These are phyloP conservation scores for Starmerella stigmatis DNA, from an alignment of 805 yeast species.

Conservation along the genomic window DNA sequence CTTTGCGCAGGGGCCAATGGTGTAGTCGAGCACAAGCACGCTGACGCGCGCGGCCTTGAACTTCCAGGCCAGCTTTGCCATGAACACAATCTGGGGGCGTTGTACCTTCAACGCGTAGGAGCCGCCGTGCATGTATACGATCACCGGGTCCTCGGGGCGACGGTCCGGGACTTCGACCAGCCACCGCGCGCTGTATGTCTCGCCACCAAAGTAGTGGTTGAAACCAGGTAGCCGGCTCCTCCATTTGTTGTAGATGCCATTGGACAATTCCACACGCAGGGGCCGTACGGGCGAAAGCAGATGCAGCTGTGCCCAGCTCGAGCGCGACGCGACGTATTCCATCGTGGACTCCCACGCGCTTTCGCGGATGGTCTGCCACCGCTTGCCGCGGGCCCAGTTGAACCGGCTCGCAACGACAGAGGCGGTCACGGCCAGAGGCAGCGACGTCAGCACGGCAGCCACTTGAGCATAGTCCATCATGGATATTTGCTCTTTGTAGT, in stretches of 20 bases:
- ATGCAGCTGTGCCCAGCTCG: conserved; percentile 20
- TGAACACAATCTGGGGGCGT: conserved; percentile 19
- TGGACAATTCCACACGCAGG: conserved; percentile 16
- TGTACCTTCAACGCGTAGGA: conserved; percentile 22
- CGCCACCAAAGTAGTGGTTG: conserved; percentile 21
- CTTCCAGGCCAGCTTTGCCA: conserved; percentile 12
- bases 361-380: conserved; percentile 2
- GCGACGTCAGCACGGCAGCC: conserved; percentile 7
- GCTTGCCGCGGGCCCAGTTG: conserved; percentile 5
- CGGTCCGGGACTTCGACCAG: conserved; percentile 23
- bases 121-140: conserved; percentile 27
- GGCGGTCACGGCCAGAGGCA: conserved; percentile 9
- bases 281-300: conserved; percentile 22
- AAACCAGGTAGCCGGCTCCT: conserved; percentile 14
- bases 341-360: conserved; percentile 13
- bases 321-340: conserved; percentile 17
- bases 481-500: conserved; percentile 8
- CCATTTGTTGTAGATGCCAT: conserved; percentile 1
- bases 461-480: conserved; percentile 13
- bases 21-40: conserved; percentile 27
- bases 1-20: conserved; percentile 22
- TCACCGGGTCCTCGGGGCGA: conserved; percentile 24
- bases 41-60: conserved; percentile 21
- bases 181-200: conserved; percentile 23
- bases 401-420: conserved; percentile 2